These are phyloP conservation scores for Serendipita sp. DNA, from an alignment of 1,284 basidiomycete genomes.

Conservation along the genomic window DNA sequence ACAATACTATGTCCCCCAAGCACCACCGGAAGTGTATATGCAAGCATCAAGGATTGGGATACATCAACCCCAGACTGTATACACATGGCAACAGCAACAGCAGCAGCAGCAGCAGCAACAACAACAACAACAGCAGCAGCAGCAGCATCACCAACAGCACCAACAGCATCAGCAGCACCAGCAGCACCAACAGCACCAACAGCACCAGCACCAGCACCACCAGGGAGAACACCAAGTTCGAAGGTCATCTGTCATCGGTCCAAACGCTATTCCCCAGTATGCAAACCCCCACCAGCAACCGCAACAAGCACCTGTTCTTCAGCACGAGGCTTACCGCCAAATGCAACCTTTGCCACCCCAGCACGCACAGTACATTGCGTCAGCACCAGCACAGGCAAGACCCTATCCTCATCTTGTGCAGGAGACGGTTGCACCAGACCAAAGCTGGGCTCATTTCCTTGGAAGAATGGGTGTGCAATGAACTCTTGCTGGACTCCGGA, in stretches of 20 bases:
- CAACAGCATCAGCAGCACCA: neutral
- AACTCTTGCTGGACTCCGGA: neutral
- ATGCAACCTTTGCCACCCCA: neutral
- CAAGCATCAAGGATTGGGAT: neutral
- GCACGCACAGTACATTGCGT: neutral
- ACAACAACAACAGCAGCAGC: neutral
- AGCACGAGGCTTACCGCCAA: neutral
- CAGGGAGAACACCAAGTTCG: neutral
- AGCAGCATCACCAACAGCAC: neutral
- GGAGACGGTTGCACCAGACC: neutral
- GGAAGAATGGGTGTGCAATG: conserved; percentile 4
- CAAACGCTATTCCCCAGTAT: neutral
- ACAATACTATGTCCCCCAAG: neutral
- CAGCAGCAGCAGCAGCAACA: neutral
- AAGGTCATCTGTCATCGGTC: neutral
- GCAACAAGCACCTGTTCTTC: neutral
- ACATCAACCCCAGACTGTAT: neutral
- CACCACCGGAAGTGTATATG: conserved; percentile 5
- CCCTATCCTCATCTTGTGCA: too few relatives aligned
- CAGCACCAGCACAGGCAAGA: neutral
- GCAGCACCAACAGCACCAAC: neutral
- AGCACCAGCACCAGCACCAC: neutral
- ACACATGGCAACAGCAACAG: conserved; percentile 2
- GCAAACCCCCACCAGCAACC: neutral
- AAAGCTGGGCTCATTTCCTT: neutral